Evolutionary conservation across 116 monocot species (phyloP), one percentile per base, ranked within the genome.

Genomic region (Zostera marina): DNA sequence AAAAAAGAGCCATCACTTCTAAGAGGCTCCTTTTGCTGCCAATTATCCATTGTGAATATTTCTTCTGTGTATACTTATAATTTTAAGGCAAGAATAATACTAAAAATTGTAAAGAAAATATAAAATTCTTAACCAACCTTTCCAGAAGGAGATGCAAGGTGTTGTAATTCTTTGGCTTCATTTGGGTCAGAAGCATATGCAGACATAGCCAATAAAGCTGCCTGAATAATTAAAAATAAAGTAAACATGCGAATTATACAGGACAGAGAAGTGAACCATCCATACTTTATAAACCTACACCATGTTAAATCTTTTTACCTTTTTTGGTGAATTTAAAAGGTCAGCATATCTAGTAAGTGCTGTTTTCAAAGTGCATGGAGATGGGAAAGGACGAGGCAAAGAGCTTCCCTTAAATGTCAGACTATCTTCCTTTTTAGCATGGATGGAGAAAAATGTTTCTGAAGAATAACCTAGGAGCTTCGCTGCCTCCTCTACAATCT

Each of bases 151-250:
- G 91, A 82, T 22, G 82, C 79, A 43, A 92, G 69, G 68, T 71
- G 67, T 46, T 59, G 77, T 49, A 92, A 54, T 22, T 66, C 53
- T 52, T 79, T 82, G 22, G 86, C 86, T 71, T 92, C 91, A 57
- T 40, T 68, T 11, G 82, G 75, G 61, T 92, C 83, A 70, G 91
- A 92, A 54, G 91, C 82, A 82, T 92, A 76, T 26, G 82, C 72
- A 80, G 91, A 80, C 65, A 86, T 69, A 21, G 91, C 86, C 68
- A 82, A 12, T 76, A 86, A 75, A 71, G 91, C 91, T 79, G 77
- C 68, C 82, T 80, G 66, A 63, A 45, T 62, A 47, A 58, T 47
- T 2, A 21, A 22, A 25, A 12, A 58, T 21, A 32, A 0, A 54
- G n/a, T 25, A 26, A 59, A 42, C 20, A 5, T 8, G 5, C 14